Conservation (phyloP, 2,329 filamentous ascomycete species). For the Didymosphaeria variabile region DNA sequence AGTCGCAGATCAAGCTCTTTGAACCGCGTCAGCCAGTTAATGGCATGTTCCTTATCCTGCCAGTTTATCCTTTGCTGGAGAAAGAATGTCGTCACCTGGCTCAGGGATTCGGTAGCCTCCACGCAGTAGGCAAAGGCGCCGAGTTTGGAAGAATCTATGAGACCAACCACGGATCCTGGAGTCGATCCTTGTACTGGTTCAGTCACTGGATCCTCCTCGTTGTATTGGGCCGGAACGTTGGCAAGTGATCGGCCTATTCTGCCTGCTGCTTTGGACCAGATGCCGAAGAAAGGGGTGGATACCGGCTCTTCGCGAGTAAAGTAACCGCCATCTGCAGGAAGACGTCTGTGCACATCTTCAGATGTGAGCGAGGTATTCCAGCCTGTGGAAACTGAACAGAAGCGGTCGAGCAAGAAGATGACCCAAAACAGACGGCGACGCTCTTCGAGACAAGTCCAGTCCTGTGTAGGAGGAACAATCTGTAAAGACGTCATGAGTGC, state of each 20-base stretch:
- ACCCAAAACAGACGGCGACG: slow-evolving; percentile 44
- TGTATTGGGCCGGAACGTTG: slow-evolving; percentile 45
- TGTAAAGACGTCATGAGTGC: slow-evolving; percentile 43
- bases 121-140: slow-evolving; percentile 47
- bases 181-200: slow-evolving; percentile 38
- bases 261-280: slow-evolving; percentile 48
- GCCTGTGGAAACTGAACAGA: slow-evolving; percentile 43
- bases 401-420: slow-evolving; percentile 45
- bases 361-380: slow-evolving; percentile 47
- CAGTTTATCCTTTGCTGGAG: slow-evolving; percentile 46
- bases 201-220: slow-evolving; percentile 40
- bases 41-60: slow-evolving; percentile 46
- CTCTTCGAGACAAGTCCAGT: slow-evolving; percentile 46
- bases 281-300: slow-evolving; percentile 45
- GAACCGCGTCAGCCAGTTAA: slow-evolving; percentile 46
- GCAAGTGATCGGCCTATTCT: slow-evolving; percentile 43
- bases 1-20: slow-evolving; percentile 46
- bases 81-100: slow-evolving; percentile 47
- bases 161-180: slow-evolving; percentile 40
- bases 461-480: slow-evolving; percentile 33
- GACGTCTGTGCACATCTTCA: slow-evolving; percentile 43
- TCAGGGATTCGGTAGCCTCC: slow-evolving; percentile 45
- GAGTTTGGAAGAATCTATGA: slow-evolving; percentile 47
- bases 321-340: slow-evolving; percentile 46
- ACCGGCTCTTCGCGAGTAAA: slow-evolving; percentile 46